Base-by-base conservation (phyloP, 2,329 filamentous ascomycete genomes). In the Capronia epimyces region DNA sequence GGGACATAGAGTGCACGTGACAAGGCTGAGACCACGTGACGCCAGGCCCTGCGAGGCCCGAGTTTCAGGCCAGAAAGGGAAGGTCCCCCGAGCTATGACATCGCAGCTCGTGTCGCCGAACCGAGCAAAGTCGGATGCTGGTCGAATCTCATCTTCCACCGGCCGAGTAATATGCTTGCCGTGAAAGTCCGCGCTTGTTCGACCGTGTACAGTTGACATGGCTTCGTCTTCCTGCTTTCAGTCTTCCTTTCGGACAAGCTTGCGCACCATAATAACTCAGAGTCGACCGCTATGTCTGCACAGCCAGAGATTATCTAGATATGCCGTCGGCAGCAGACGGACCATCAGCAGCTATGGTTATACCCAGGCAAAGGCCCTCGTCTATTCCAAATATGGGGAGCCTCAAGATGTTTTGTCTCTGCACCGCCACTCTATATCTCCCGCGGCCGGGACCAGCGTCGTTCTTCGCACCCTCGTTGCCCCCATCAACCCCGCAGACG, bases 401-500 rank as follows among this genome's bases (percentile, higher is more conserved):
- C 73, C 73, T 1, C 69, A 73, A 54, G 73, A 75, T 63, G 73
- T 75, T 27, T 58, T 76, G 24, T 65, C 71, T 18, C 66, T 76
- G 27, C 73, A 76, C 60, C 70, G 70, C 24, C 71, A 75, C 60
- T 75, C 73, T 7, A 73, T 76, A 48, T 73, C 72, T 4, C 66
- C 73, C 7, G 73, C 72, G 3, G 64, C 73, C 57, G 84, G 87
- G 42, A 73, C 79, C 49, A 73, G 79, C 57, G 73, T 94, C 60
- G 89, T 91, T 48, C 75, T 98, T 53, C 88, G 89, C 68, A 84
- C 93, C 63, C 87, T 98, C 63, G 87, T 90, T 25, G 83, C 89
- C 1, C 89, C 93, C 50, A 88, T 98, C 69, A 98, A 98, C 73
- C 93, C 93, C 20, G 90, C 93, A 64, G 93, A 98, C 72, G 87